Evolutionary conservation across 2,329 filamentous ascomycete species (phyloP).

Genomic region (Monilinia fructicola): DNA sequence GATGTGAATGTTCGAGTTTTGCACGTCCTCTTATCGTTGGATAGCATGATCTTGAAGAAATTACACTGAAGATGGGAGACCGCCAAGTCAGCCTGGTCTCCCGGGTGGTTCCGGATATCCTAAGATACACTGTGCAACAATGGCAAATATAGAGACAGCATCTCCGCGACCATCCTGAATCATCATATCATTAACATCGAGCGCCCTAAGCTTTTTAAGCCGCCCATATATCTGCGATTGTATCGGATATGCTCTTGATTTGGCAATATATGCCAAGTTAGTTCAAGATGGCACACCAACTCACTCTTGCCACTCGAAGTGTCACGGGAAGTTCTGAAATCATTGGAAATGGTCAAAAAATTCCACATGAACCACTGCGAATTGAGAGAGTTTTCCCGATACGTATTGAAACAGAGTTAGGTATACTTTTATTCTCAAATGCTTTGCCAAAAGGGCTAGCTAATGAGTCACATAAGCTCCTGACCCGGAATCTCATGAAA

Average conservation of each 20-base stretch:
- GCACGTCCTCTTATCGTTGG: background rate
- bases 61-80: background rate
- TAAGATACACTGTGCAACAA: background rate
- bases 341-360: background rate
- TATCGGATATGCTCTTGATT: background rate
- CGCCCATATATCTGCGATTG: background rate
- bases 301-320: background rate
- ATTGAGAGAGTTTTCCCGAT: constrained; percentile 24
- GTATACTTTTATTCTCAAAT: background rate
- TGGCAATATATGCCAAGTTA: background rate
- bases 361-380: background rate
- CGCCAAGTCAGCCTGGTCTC: background rate
- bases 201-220: background rate
- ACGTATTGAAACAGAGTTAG: constrained; percentile 20
- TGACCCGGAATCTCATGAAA: no score
- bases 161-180: background rate
- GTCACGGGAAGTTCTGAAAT: background rate
- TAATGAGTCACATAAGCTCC: background rate
- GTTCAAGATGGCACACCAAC: background rate
- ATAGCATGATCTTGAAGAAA: background rate
- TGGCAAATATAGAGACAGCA: background rate
- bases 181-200: background rate
- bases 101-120: background rate
- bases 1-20: constrained; percentile 1
- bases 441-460: background rate